Percentiles rank a stretch among this genome's conserved stretches.
These are phyloP conservation scores for Puccinellia tenuiflora DNA, from an alignment of 176 grass and related monocot genomes.

Conservation along the genomic window DNA sequence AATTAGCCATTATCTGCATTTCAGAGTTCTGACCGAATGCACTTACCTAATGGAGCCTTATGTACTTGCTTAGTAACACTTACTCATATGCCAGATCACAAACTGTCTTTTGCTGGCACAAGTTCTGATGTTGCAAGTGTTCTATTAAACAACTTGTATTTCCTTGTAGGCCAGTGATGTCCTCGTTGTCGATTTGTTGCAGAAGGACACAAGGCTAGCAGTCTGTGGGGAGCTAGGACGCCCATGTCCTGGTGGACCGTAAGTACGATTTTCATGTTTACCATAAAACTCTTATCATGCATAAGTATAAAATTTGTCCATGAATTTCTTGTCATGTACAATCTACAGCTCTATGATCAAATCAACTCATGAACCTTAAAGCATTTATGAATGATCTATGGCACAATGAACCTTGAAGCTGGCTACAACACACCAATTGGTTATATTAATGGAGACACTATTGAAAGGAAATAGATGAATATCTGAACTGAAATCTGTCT, in stretches of 20 bases:
- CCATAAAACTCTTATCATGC: not conserved
- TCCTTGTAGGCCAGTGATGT: slow-evolving; percentile 85
- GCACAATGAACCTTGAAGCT: not conserved
- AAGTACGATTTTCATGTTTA: slow-evolving; percentile 17
- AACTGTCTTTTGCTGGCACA: no score
- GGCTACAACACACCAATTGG: not conserved
- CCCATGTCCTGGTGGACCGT: slow-evolving; percentile 91
- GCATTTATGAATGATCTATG: not conserved
- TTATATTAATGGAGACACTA: not conserved
- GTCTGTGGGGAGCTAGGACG: slow-evolving; percentile 79
- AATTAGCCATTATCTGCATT: not conserved
- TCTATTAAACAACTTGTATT: no score
- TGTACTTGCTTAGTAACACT: no score
- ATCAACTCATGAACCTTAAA: not conserved
- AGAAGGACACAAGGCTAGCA: slow-evolving; percentile 82
- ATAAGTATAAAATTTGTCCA: not conserved
- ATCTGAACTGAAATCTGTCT: not conserved
- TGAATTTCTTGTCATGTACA: not conserved
- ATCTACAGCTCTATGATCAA: not conserved
- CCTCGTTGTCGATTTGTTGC: slow-evolving; percentile 80
- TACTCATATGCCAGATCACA: no score
- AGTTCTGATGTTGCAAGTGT: no score
- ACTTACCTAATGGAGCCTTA: no score
- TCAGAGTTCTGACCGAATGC: no score
- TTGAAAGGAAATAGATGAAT: not conserved